phyloP scores from a whole-genome alignment of 2,329 filamentous ascomycete species.

The Lecanicillium sp. region DNA sequence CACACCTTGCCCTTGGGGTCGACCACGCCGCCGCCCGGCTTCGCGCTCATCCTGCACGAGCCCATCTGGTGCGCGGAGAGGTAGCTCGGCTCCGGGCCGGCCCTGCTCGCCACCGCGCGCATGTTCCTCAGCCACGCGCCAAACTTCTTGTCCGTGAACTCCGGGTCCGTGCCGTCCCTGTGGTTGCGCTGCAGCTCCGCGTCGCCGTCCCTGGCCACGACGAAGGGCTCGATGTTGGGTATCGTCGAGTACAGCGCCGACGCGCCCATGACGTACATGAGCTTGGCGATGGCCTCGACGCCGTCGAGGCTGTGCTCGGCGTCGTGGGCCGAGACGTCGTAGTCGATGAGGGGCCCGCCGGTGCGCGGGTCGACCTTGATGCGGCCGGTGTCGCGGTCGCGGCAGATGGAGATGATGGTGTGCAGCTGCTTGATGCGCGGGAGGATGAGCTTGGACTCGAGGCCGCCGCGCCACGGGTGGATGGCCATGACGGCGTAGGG shows the following conservation, averaged over 20 bases:
- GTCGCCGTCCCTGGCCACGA: slow-evolving; percentile 26
- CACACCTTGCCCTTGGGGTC: slow-evolving; percentile 56
- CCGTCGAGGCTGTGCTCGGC: slow-evolving; percentile 66
- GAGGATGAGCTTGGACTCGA: slow-evolving; percentile 66
- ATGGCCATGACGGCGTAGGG: slow-evolving; percentile 51
- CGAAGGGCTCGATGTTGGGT: slow-evolving; percentile 58
- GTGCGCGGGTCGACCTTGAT: slow-evolving; percentile 67
- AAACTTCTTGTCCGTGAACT: slow-evolving; percentile 55
- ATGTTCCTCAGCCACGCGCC: slow-evolving; percentile 52
- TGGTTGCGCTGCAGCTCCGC: slow-evolving; percentile 16
- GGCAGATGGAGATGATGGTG: slow-evolving; percentile 65
- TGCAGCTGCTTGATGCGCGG: slow-evolving; percentile 64
- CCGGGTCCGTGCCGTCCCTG: slow-evolving; percentile 26
- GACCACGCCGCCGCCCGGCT: slow-evolving; percentile 48
- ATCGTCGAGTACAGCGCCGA: slow-evolving; percentile 67
- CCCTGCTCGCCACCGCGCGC: slow-evolving; percentile 39
- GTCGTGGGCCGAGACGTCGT: slow-evolving; percentile 67
- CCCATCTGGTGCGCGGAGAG: slow-evolving; percentile 79
- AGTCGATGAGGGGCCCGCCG: slow-evolving; percentile 61
- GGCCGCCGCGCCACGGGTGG: slow-evolving; percentile 60
- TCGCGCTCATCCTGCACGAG: slow-evolving; percentile 63
- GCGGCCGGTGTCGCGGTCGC: slow-evolving; percentile 69
- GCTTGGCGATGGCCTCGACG: slow-evolving; percentile 63
- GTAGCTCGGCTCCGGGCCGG: slow-evolving; percentile 48
- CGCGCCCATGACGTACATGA: slow-evolving; percentile 73